A percentile compares a stretch with the other conserved stretches of the same genome.
Evolutionary conservation across 1,284 basidiomycete species (phyloP).

Genomic region (Leccinum angustisporum): DNA sequence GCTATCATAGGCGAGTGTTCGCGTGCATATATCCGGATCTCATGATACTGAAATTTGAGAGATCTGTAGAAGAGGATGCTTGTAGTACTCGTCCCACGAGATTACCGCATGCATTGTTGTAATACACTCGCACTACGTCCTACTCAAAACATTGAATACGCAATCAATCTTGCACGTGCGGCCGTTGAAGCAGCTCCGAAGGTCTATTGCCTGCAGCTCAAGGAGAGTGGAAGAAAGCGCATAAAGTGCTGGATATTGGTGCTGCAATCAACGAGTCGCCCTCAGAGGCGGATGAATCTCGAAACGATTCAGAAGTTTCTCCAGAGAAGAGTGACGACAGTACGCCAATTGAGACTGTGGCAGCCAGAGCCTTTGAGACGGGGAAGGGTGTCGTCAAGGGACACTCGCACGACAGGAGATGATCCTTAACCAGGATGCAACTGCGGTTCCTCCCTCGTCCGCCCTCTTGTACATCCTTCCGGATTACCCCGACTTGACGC

Average conservation of each 20-base stretch:
- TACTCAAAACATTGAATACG: slow-evolving; percentile 67
- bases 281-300: too few species aligned
- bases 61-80: too few species aligned
- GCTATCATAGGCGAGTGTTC: too few species aligned
- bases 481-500: slow-evolving; percentile 53
- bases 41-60: too few species aligned
- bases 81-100: too few species aligned
- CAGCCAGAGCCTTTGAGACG: slow-evolving; percentile 12
- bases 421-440: slow-evolving; percentile 40
- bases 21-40: too few species aligned
- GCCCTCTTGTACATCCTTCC: slow-evolving; percentile 53
- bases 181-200: slow-evolving; percentile 77
- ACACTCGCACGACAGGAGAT: slow-evolving; percentile 8
- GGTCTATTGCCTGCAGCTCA: slow-evolving; percentile 79
- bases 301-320: too few species aligned
- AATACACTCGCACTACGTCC: slow-evolving; percentile 41
- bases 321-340: slow-evolving; percentile 26
- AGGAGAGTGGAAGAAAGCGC: slow-evolving; percentile 58
- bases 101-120: too few species aligned
- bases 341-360: not conserved
- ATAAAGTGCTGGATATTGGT: too few species aligned
- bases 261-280: too few species aligned
- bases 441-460: slow-evolving; percentile 45
- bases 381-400: slow-evolving; percentile 10
- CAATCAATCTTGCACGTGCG: slow-evolving; percentile 66